Conservation (phyloP, 768 basidiomycete genomes). For the Fistulinella prunicolor region DNA sequence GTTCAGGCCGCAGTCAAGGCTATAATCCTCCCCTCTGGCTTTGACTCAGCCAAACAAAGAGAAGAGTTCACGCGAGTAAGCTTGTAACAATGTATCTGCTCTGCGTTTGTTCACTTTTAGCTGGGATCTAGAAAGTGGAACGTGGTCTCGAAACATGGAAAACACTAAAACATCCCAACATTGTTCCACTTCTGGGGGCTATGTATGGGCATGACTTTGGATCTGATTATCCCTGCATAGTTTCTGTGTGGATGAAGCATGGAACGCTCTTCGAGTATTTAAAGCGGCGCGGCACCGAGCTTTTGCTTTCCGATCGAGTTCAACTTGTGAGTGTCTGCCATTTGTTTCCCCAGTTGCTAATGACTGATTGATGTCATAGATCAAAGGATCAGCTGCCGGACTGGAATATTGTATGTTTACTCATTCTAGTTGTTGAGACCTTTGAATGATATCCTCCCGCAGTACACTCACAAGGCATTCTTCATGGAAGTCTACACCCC, state of each 20-base stretch:
- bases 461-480: not conserved
- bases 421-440: not conserved
- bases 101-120: not conserved
- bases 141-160: constrained; percentile 5
- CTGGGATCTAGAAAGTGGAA: not conserved
- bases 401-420: constrained; percentile 1
- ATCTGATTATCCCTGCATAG: constrained; percentile 7
- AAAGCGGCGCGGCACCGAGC: not conserved
- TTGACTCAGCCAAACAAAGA: not conserved
- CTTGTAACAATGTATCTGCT: not conserved
- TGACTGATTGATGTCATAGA: not conserved
- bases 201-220: not conserved
- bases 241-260: constrained; percentile 6
- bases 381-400: not conserved
- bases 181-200: constrained; percentile 6
- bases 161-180: constrained; percentile 5
- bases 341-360: not conserved
- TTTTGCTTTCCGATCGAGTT: not conserved
- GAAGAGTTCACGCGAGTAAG: not conserved
- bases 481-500: constrained; percentile 9
- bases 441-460: not conserved
- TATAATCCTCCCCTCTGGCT: not conserved
- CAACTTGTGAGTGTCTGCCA: not conserved
- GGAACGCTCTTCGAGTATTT: constrained; percentile 1
- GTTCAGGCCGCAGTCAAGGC: constrained; percentile 7